These are phyloP conservation scores for Chondrus crispus DNA, from an alignment of 23 red algal species.

Conservation along the genomic window DNA sequence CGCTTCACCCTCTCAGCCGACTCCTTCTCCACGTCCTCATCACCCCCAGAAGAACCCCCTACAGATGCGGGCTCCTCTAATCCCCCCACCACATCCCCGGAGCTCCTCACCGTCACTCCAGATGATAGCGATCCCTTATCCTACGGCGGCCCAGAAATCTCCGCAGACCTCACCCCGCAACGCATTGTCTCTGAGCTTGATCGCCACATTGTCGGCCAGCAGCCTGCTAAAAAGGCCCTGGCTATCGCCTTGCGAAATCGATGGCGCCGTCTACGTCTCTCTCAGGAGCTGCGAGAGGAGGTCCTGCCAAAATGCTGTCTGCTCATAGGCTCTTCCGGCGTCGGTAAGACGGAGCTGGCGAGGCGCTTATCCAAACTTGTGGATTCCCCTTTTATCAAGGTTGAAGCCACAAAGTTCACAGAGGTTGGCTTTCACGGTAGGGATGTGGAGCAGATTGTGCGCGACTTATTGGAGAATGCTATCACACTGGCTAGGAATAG, in stretches of 20 bases:
- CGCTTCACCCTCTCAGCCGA: too few relatives aligned
- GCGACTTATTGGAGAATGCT: slow-evolving; percentile 84
- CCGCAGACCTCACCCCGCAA: slow-evolving; percentile 63
- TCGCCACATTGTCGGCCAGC: slow-evolving; percentile 87
- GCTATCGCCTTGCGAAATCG: slow-evolving; percentile 87
- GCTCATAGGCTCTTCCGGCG: slow-evolving; percentile 80
- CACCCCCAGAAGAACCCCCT: too few relatives aligned
- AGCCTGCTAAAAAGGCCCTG: slow-evolving; percentile 82
- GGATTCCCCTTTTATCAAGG: slow-evolving; percentile 90
- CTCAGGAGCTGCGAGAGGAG: slow-evolving; percentile 69
- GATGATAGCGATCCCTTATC: background rate
- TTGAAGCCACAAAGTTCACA: slow-evolving; percentile 92
- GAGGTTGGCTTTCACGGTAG: slow-evolving; percentile 93
- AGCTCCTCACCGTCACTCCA: background rate
- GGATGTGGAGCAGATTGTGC: slow-evolving; percentile 86
- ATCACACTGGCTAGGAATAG: slow-evolving; percentile 66
- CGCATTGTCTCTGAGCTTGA: slow-evolving; percentile 80
- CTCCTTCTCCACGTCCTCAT: too few relatives aligned
- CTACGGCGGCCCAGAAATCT: background rate
- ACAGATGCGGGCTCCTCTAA: background rate
- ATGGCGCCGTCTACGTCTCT: slow-evolving; percentile 78
- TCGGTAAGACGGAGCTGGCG: slow-evolving; percentile 91
- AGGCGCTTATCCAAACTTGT: slow-evolving; percentile 90
- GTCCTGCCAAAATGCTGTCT: slow-evolving; percentile 86
- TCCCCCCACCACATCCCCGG: background rate